Conservation (phyloP, 2,329 filamentous ascomycete species). For the Magnaporthiopsis rhizophila region DNA sequence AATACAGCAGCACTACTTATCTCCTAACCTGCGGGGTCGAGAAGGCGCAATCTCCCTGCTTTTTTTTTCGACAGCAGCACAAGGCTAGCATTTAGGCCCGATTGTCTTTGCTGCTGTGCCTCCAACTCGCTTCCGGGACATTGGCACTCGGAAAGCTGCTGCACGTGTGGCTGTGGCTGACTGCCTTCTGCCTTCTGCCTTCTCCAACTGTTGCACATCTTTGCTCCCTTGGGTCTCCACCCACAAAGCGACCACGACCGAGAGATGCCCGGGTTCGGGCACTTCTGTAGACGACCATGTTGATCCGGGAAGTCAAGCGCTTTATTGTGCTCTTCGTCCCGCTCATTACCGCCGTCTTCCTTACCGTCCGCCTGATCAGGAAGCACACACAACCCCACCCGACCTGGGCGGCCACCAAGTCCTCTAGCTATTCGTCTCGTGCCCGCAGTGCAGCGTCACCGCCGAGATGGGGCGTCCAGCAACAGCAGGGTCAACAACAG, state of each 20-base stretch:
- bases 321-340: conserved; percentile 6
- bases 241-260: neutral
- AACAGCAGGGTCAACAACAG: neutral
- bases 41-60: neutral
- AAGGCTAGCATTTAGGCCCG: neutral
- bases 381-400: conserved; percentile 4
- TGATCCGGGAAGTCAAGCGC: conserved; percentile 3
- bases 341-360: conserved; percentile 7
- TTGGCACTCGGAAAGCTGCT: no score
- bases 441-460: neutral
- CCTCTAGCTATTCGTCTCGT: neutral
- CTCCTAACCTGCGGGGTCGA: neutral
- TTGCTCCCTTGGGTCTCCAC: no score
- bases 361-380: conserved; percentile 5
- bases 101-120: neutral
- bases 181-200: neutral
- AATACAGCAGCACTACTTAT: neutral
- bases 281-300: neutral
- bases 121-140: neutral
- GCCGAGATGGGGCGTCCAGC: neutral
- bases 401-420: neutral
- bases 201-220: neutral
- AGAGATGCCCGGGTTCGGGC: neutral
- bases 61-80: neutral
- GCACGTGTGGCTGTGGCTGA: neutral